Evolutionary conservation across 345 rosid genomes (phyloP).

Genomic region (Citrus australasica): DNA sequence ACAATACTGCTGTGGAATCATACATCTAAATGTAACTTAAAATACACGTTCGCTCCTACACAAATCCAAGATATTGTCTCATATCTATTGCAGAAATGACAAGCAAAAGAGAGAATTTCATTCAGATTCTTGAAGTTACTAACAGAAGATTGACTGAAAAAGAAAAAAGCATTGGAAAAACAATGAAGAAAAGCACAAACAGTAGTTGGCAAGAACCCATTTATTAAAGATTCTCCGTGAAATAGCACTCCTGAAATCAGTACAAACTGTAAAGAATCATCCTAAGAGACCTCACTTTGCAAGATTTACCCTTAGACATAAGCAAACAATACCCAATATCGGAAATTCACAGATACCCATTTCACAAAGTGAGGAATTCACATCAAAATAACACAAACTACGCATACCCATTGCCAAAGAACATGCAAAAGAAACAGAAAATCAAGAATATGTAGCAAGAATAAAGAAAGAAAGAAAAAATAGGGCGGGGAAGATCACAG

Average conservation of each 20-base stretch:
- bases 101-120: neutral
- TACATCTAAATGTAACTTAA: neutral
- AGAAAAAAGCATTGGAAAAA: neutral
- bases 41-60: neutral
- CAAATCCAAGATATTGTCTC: neutral
- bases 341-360: constrained; percentile 7
- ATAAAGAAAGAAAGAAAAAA: too few species aligned
- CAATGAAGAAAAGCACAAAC: neutral
- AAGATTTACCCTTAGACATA: neutral
- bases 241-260: neutral
- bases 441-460: neutral
- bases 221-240: neutral
- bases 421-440: neutral
- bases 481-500: constrained; percentile 21
- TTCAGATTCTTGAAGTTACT: neutral
- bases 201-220: neutral
- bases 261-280: neutral
- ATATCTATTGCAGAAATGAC: neutral
- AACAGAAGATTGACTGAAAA: neutral
- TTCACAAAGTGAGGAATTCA: neutral
- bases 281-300: neutral
- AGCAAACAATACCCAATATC: neutral
- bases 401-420: constrained; percentile 6
- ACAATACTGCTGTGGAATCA: neutral
- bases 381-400: neutral